Evolutionary conservation across 2,329 filamentous ascomycete species (phyloP).

Genomic region (Paraphaeosphaeria minitans): DNA sequence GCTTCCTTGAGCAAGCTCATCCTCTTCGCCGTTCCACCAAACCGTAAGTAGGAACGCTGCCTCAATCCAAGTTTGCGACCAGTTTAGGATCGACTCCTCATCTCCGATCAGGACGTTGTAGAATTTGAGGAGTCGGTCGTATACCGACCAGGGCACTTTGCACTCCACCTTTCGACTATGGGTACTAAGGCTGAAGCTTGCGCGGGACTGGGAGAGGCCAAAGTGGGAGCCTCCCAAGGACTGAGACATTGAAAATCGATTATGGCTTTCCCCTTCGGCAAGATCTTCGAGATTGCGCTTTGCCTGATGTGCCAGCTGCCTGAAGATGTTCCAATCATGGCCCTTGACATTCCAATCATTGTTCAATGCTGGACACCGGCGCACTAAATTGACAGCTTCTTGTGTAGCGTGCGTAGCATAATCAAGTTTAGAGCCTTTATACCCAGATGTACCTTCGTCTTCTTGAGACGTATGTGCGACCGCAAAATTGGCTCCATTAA

Average conservation of each 20-base stretch:
- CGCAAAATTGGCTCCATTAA: slow-evolving; percentile 79
- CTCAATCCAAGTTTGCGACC: slow-evolving; percentile 90
- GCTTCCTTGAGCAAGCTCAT: slow-evolving; percentile 50
- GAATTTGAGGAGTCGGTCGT: slow-evolving; percentile 79
- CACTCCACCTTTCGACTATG: slow-evolving; percentile 77
- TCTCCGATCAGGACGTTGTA: slow-evolving; percentile 83
- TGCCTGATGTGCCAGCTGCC: slow-evolving; percentile 72
- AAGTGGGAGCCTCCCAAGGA: slow-evolving; percentile 52
- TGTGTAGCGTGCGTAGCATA: slow-evolving; percentile 76
- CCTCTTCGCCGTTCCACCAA: slow-evolving; percentile 86
- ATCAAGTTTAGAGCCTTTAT: slow-evolving; percentile 74
- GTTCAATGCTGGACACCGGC: slow-evolving; percentile 70
- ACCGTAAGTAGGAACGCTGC: slow-evolving; percentile 80
- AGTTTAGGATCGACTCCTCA: slow-evolving; percentile 73
- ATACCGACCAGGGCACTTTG: slow-evolving; percentile 86
- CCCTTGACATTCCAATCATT: slow-evolving; percentile 83
- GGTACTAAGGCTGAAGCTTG: slow-evolving; percentile 67
- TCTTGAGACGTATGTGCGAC: slow-evolving; percentile 69
- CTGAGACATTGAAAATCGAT: slow-evolving; percentile 49
- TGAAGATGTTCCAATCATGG: slow-evolving; percentile 82
- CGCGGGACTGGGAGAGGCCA: slow-evolving; percentile 51
- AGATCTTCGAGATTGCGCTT: slow-evolving; percentile 75
- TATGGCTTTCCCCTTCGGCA: slow-evolving; percentile 72
- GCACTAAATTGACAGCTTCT: slow-evolving; percentile 70
- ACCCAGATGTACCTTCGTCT: slow-evolving; percentile 69